Base-by-base conservation (phyloP, 495 filamentous ascomycete genomes). In the Podospora comata region DNA sequence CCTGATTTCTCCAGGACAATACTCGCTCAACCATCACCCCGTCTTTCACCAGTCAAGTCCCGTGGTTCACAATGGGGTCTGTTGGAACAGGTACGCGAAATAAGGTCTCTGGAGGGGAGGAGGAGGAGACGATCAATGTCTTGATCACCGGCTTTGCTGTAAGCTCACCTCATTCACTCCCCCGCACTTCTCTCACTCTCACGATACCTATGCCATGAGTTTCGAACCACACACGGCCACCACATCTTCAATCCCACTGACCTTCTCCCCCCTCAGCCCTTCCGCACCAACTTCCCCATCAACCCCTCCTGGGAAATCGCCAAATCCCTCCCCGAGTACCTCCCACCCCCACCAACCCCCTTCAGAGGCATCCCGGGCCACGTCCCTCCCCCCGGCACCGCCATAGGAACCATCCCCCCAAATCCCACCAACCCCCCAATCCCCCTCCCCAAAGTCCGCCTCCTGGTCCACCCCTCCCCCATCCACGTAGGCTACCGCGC, bases 281-380 rank as follows among this genome's bases (percentile, higher is more conserved):
- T 92, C 77, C 86, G 86, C 69, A 78, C 81, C 30, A 75, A 81
- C 59, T 87, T 88, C 72, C 81, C 84, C n/a, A 76, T 88, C 69
- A 93, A 93, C 72, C 90, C 90, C 1, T 88, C 91, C 5, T 91
- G 85, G 80, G 82, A 91, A 71, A 91, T 93, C 74, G 87, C 88
- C 39, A 65, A 67, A 44, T 68, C 79, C 73, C 69, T 89, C 70
- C 74, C 84, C 75, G 63, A 84, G 71, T 80, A 80, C 69, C 82
- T 91, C 74, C 87, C 73, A 68, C 81, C 70, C 68, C 39, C 39
- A 48, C 39, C 39, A 2, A 16, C 39, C 39, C 39, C 39, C 7
- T 48, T 48, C 39, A 11, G 0, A 48, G 39, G 39, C 39, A 48
- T 48, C 7, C 9, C 39, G 6, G 39, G 39, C 39, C 39, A 48